Evolutionary conservation across 225 moss, liverwort and hornwort species (phyloP), one percentile per base, ranked within the genome.

Genomic region (Ulota crispa): DNA sequence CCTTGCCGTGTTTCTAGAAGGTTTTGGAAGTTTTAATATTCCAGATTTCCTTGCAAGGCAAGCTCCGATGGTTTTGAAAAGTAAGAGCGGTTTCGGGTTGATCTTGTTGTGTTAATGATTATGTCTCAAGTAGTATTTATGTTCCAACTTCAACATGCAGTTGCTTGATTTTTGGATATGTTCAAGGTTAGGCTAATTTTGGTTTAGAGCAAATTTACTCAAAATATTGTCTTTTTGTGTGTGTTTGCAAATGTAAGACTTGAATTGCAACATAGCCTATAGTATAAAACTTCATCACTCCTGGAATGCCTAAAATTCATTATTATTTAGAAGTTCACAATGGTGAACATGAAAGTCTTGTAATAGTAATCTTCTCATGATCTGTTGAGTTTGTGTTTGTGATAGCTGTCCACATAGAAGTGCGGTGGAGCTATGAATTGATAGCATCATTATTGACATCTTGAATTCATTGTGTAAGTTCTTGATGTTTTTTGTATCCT

Each of bases 401-500:
- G 42, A 41, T 55, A 2, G 55, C 56, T 41, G 55, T 23, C 13
- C 54, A n/a, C 42, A 31, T 9, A 16, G 30, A 39, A 12, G 7
- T 64, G 12, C 20, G 21, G 14, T 27, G 11, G 9, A 52, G 13
- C 34, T 7, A 50, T 41, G 60, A 32, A 18, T 31, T 30, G n/a
- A 41, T n/a, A 41, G 23, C 31, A 61, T 32, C 20, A 53, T 53
- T 18, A 39, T 24, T 14, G 52, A 34, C 34, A 24, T 8, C 34
- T 78, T 56, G 56, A 78, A 56, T 78, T 14, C 21, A 21, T 41
- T 42, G 5, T 30, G 59, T 28, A 36, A 73, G 53, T 73, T 72
- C 80, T 73, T 81, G 39, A 73, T 37, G 64, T 16, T 53, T 39
- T 64, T 41, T 73, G 64, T 28, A 73, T 64, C 37, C 64, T 41